Base-by-base conservation (phyloP, 2,329 filamentous ascomycete genomes). In the Exophiala aquamarina region DNA sequence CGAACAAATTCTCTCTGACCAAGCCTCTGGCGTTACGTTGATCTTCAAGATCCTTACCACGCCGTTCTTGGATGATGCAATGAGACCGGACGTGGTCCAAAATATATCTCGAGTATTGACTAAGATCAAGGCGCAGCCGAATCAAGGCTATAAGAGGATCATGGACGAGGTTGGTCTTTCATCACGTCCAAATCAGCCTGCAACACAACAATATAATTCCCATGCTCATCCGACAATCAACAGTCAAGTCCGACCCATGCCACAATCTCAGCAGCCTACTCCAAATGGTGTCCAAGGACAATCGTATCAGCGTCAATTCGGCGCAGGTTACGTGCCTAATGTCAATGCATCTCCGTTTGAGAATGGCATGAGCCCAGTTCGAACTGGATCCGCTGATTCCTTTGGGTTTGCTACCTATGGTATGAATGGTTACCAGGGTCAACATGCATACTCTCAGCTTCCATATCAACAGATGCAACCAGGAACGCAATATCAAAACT, bases 31-130 rank as follows among this genome's bases (percentile, higher is more conserved):
- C 44, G 89, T 92, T 3, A 97, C 92, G 1, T 73, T 98, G 58
- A 97, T 98, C 62, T 98, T 97, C 81, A 98, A 98, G 76, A 91
- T 97, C 26, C 77, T 98, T 46, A 97, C 93, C 0, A 97, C 91
- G 6, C 93, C 93, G 0, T 97, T 96, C 78, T 91, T 97, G 56
- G 93, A 98, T 57, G 93, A 98, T 66, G 83, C 76, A 42, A 91
- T 96, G 64, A 86, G 93, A 38, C 75, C 79, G 36, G 88, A 96
- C 61, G 90, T 96, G 17, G 82, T 95, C 4, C 89, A 95, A 62
- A 96, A 90, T 49, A 89, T 98, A 41, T 89, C 92, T 63, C 89
- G 83, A 60, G 90, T 97, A 31, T 78, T 98, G 26, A 71, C 92
- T 26, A 86, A 87, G 61, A 85, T 97, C 69, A 96, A 96, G 73